phyloP scores from a whole-genome alignment of 1,284 basidiomycete genomes.

The Cryptococcus maquisensis region DNA sequence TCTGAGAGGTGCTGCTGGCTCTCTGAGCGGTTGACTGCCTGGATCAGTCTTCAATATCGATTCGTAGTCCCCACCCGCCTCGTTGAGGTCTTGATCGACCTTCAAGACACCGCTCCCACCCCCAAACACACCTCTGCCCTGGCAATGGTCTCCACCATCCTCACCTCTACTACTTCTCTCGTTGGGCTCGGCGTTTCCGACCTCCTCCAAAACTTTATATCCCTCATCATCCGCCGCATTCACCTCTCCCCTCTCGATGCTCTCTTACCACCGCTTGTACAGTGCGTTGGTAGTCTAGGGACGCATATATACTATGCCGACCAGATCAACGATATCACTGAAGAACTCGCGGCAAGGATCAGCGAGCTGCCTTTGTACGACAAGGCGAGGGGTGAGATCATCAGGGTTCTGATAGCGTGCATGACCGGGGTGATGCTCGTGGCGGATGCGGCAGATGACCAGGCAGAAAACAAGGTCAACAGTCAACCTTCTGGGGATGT shows the following conservation, averaged over 20 bases:
- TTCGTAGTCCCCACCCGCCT: slow-evolving; percentile 81
- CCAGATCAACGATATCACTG: slow-evolving; percentile 88
- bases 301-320: slow-evolving; percentile 93
- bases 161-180: slow-evolving; percentile 74
- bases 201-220: slow-evolving; percentile 71
- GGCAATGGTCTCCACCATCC: slow-evolving; percentile 73
- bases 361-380: slow-evolving; percentile 49
- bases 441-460: slow-evolving; percentile 34
- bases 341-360: slow-evolving; percentile 75
- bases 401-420: slow-evolving; percentile 53
- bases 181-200: slow-evolving; percentile 90
- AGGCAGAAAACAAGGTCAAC: slow-evolving; percentile 12
- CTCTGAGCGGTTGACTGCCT: slow-evolving; percentile 67
- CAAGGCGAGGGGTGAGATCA: slow-evolving; percentile 60
- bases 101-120: slow-evolving; percentile 58
- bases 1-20: slow-evolving; percentile 77
- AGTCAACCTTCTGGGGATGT: not conserved
- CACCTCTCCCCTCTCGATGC: slow-evolving; percentile 62
- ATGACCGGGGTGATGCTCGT: slow-evolving; percentile 40
- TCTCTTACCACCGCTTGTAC: slow-evolving; percentile 66
- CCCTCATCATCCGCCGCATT: slow-evolving; percentile 68
- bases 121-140: slow-evolving; percentile 66
- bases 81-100: slow-evolving; percentile 71
- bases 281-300: slow-evolving; percentile 71
- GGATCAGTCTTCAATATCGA: slow-evolving; percentile 87